Percentiles rank a stretch among this genome's conserved stretches.
These are phyloP conservation scores for Euphorbia peplus DNA, from an alignment of 345 rosid genomes.

Conservation along the genomic window DNA sequence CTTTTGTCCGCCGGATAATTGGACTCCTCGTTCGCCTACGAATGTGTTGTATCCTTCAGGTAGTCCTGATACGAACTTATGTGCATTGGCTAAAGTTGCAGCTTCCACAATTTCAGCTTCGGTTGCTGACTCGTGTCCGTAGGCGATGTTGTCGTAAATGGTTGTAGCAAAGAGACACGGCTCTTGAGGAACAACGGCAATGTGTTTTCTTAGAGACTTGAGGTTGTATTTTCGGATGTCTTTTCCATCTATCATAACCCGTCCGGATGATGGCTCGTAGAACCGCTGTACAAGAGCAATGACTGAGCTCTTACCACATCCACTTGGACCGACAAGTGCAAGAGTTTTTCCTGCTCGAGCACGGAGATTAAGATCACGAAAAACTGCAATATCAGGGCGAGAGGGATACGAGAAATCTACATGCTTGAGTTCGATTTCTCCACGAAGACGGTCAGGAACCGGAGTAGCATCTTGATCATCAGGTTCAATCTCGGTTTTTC, in stretches of 20 bases:
- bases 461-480: constrained; percentile 80
- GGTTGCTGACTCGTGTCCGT: constrained; percentile 76
- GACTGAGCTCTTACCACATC: constrained; percentile 96
- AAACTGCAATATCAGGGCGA: constrained; percentile 76
- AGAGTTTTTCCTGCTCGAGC: constrained; percentile 92
- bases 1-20: constrained; percentile 95
- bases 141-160: constrained; percentile 86
- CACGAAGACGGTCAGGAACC: constrained; percentile 76
- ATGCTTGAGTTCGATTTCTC: constrained; percentile 93
- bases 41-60: constrained; percentile 83
- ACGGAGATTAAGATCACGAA: constrained; percentile 78
- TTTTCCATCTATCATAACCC: constrained; percentile 82
- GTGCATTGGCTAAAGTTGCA: constrained; percentile 87
- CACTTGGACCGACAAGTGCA: constrained; percentile 98
- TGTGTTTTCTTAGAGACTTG: constrained; percentile 80
- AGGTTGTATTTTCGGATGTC: constrained; percentile 95
- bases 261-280: constrained; percentile 89
- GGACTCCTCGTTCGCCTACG: constrained; percentile 91
- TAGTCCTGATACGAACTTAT: constrained; percentile 73
- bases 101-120: constrained; percentile 94
- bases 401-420: constrained; percentile 93
- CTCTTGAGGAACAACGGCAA: constrained; percentile 93
- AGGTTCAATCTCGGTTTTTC: constrained; percentile 96
- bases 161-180: constrained; percentile 85
- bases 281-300: constrained; percentile 74